Conservation (phyloP, 1,284 basidiomycete genomes). For the Microbotryum intermedium region DNA sequence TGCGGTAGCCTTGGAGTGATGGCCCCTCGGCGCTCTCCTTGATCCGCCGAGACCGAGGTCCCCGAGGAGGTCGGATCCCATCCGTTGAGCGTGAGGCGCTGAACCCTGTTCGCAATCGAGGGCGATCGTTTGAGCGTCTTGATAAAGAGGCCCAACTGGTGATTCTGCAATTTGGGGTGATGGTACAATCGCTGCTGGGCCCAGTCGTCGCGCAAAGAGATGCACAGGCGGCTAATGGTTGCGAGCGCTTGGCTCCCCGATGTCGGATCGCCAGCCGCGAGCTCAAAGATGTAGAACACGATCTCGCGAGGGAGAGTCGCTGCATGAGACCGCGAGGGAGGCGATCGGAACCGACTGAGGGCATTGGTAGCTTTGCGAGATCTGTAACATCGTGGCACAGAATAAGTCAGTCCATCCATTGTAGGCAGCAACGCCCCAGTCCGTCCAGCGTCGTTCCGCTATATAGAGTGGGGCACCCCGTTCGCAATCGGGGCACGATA, state of each 20-base stretch:
- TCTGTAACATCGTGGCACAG: no score
- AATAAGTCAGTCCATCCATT: no score
- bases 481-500: no score
- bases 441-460: no score
- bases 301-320: constrained; percentile 12
- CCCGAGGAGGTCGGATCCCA: not conserved
- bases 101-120: constrained; percentile 1
- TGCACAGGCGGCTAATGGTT: constrained; percentile 1
- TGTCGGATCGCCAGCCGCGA: not conserved
- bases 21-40: not conserved
- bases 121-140: constrained; percentile 1
- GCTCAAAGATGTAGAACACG: constrained; percentile 11
- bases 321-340: no score
- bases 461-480: no score
- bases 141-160: constrained; percentile 9
- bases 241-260: not conserved
- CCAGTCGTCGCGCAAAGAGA: constrained; percentile 2
- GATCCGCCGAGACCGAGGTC: not conserved
- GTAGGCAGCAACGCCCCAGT: no score
- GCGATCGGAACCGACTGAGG: no score
- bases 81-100: constrained; percentile 1
- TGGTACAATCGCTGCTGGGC: constrained; percentile 6
- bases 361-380: no score
- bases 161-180: not conserved
- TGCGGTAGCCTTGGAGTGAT: constrained; percentile 10